Conservation (phyloP, 2,329 filamentous ascomycete species). For the Talaromyces sp. region DNA sequence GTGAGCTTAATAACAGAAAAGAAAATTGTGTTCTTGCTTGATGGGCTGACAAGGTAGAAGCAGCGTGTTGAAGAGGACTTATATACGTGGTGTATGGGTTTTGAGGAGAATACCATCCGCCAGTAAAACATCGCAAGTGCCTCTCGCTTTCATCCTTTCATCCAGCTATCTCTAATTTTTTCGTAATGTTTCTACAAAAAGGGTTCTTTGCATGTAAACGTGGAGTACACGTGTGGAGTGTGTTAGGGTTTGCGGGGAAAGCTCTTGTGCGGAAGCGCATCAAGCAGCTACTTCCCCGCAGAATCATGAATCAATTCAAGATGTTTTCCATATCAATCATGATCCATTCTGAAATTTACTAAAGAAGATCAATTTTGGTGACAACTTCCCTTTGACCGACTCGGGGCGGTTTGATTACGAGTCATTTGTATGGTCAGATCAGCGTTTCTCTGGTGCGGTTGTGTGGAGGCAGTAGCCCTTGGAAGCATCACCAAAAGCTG, state of each 20-base stretch:
- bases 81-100: slow-evolving; percentile 1
- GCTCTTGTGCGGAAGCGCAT: not conserved
- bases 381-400: slow-evolving; percentile 3
- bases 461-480: not conserved
- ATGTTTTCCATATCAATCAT: not conserved
- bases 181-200: not conserved
- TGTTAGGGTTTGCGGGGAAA: not conserved
- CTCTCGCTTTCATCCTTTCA: not conserved
- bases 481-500: not conserved
- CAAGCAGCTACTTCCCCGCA: not conserved
- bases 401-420: not conserved
- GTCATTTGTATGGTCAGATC: not conserved
- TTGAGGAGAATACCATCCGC: not conserved
- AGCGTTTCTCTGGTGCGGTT: not conserved
- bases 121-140: not conserved
- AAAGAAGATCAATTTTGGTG: not conserved
- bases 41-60: not conserved
- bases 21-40: not conserved
- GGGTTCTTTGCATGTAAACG: too few relatives aligned
- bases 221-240: not conserved
- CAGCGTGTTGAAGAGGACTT: not conserved
- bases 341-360: not conserved
- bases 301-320: not conserved
- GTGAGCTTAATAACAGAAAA: not conserved
- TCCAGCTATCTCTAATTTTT: not conserved